These are phyloP conservation scores for Pseudogymnoascus sp. DNA, from an alignment of 2,329 filamentous ascomycete genomes.

Conservation along the genomic window DNA sequence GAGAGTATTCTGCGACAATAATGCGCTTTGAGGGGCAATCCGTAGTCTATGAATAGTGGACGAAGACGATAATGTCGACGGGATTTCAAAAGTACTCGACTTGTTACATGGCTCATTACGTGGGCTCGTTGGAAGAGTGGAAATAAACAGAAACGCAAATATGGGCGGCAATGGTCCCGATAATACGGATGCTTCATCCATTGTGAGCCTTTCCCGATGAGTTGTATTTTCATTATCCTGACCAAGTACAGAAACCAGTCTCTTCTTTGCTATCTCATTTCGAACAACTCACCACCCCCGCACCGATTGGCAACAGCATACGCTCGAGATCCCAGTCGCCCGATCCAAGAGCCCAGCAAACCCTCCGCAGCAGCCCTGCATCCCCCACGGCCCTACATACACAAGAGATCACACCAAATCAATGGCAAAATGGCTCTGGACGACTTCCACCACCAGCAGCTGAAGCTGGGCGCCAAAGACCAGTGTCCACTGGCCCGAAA, in stretches of 20 bases:
- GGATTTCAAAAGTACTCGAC: conserved; percentile 3
- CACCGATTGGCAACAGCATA: neutral
- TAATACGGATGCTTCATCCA: conserved; percentile 67
- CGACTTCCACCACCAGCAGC: neutral
- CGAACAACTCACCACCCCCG: conserved; percentile 44
- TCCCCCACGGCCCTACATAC: neutral
- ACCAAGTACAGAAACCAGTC: conserved; percentile 56
- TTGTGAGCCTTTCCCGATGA: conserved; percentile 41
- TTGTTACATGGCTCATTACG: conserved; percentile 4
- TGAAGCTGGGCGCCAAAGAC: neutral
- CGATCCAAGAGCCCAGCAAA: neutral
- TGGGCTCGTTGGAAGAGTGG: conserved; percentile 3
- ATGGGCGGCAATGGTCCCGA: conserved; percentile 42
- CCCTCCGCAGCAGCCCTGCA: neutral
- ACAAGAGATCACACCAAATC: neutral
- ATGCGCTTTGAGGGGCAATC: conserved; percentile 3
- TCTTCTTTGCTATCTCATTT: conserved; percentile 75
- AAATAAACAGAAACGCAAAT: conserved; percentile 13
- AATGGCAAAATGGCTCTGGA: neutral
- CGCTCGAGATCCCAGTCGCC: conserved; percentile 8
- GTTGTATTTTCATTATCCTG: neutral
- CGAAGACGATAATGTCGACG: neutral
- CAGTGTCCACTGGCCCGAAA: conserved; percentile 1
- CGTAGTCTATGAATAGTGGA: neutral
- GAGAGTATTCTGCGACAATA: neutral